phyloP scores from a whole-genome alignment of 2,329 filamentous ascomycete species.

The Aspergillus quadrilineatus region DNA sequence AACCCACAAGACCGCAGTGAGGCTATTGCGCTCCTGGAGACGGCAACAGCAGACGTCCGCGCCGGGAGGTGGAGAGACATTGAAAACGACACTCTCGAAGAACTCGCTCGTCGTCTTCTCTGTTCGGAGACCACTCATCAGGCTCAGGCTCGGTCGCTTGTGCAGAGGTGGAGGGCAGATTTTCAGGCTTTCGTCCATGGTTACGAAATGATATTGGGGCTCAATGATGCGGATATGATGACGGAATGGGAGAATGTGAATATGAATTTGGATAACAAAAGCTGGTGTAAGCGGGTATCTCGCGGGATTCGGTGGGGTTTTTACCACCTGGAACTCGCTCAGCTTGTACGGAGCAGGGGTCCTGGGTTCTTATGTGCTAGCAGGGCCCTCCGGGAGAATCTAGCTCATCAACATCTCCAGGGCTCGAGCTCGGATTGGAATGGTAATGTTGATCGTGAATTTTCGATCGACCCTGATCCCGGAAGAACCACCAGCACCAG shows the following conservation, averaged over 20 bases:
- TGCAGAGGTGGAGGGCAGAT: not conserved
- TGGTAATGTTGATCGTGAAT: too few species aligned
- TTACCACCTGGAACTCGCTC: not conserved
- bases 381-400: too few species aligned
- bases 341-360: not conserved
- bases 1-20: not conserved
- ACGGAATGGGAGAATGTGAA: too few species aligned
- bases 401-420: too few species aligned
- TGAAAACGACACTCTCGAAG: not conserved
- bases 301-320: not conserved
- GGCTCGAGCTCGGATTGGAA: too few species aligned
- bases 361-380: too few species aligned
- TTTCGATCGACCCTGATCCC: too few species aligned
- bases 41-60: not conserved
- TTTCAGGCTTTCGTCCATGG: not conserved
- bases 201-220: too few species aligned
- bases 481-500: not conserved
- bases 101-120: not conserved
- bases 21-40: not conserved
- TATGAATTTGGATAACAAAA: not conserved
- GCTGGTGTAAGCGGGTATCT: not conserved
- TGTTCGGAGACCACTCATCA: not conserved
- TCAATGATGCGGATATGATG: too few species aligned
- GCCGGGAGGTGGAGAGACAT: not conserved
- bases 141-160: not conserved